Evolutionary conservation across 495 filamentous ascomycete species (phyloP).

Genomic region (Filosporella fistucella): DNA sequence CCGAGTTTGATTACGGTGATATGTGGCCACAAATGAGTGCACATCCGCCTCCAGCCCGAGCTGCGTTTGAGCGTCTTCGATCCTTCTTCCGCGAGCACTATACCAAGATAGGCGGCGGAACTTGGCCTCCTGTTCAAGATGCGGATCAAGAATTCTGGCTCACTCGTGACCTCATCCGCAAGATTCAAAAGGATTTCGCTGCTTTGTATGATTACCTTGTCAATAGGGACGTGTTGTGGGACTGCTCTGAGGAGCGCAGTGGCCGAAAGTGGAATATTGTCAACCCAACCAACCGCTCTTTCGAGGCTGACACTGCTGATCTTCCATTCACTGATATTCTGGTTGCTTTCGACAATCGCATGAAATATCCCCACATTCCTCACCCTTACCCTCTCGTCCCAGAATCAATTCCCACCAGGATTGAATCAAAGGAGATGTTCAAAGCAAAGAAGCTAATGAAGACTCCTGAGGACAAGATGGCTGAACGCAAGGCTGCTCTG

Average conservation of each 20-base stretch:
- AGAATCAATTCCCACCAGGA: constrained; percentile 32
- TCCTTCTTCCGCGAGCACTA: constrained; percentile 54
- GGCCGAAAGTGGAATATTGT: constrained; percentile 57
- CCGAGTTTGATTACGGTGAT: constrained; percentile 54
- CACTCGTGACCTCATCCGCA: constrained; percentile 49
- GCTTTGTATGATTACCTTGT: constrained; percentile 71
- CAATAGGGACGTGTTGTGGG: constrained; percentile 63
- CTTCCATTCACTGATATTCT: constrained; percentile 65
- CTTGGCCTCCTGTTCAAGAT: constrained; percentile 49
- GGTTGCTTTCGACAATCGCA: constrained; percentile 58
- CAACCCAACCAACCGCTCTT: constrained; percentile 34
- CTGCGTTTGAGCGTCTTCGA: constrained; percentile 49
- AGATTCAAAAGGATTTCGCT: constrained; percentile 62
- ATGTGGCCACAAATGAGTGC: constrained; percentile 51
- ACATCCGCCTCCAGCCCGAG: constrained; percentile 31
- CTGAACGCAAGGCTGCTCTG: constrained; percentile 45
- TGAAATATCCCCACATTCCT: constrained; percentile 62
- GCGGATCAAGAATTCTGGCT: constrained; percentile 49
- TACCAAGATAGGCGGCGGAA: constrained; percentile 41
- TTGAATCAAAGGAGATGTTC: constrained; percentile 20
- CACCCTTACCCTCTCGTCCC: constrained; percentile 66
- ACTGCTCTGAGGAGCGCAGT: constrained; percentile 48
- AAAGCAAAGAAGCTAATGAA: constrained; percentile 16
- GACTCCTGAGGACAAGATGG: constrained; percentile 22
- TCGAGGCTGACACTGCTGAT: constrained; percentile 55